Base-by-base conservation (phyloP, 169 alveolate genomes). In the Plasmodium falciparum region DNA sequence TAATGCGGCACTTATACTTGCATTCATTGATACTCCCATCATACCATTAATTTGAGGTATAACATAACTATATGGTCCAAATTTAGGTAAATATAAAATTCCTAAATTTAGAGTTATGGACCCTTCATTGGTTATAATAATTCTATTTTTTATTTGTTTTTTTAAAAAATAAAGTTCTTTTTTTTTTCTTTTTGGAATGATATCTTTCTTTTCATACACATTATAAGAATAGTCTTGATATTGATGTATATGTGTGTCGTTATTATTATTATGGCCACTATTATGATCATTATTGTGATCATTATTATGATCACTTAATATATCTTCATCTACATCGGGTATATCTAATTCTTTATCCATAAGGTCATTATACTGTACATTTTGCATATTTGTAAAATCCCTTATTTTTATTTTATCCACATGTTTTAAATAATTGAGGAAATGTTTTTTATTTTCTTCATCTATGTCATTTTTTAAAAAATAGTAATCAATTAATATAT, bases 11-110 rank as follows among this genome's bases (percentile, higher is more conserved):
- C 67, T 26, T 8, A 80, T 80, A 56, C 74, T 39, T 52, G 90
- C 90, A 62, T 80, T 80, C 90, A 80, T 80, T 56, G 90, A 67
- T 33, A 80, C 50, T 13, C 90, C 90, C 90, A 80, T 80, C 90
- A 80, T 80, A 6, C 90, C 90, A 66, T 80, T 80, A 7, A 69
- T 80, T 62, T 80, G 90, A 6, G 90, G 90, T 29, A 80, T 56
- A 3, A 69, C 85, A 58, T 56, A 80, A 69, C 67, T 80, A 17
- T 29, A 80, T 17, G 73, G 72, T n/a, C 90, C 90, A 61, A 80
- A 72, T 24, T 80, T 70, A 2, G 90, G 90, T 17, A 80, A 80
- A 69, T 69, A 80, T 56, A 80, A 39, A 33, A 80, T 80, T 54
- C 90, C 90, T 39, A 80, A 22, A 17, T 54, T 43, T 69, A 80